Percentiles rank a stretch among this genome's conserved stretches.
phyloP scores from a whole-genome alignment of 495 filamentous ascomycete genomes.

The Talaromyces wortmannii region DNA sequence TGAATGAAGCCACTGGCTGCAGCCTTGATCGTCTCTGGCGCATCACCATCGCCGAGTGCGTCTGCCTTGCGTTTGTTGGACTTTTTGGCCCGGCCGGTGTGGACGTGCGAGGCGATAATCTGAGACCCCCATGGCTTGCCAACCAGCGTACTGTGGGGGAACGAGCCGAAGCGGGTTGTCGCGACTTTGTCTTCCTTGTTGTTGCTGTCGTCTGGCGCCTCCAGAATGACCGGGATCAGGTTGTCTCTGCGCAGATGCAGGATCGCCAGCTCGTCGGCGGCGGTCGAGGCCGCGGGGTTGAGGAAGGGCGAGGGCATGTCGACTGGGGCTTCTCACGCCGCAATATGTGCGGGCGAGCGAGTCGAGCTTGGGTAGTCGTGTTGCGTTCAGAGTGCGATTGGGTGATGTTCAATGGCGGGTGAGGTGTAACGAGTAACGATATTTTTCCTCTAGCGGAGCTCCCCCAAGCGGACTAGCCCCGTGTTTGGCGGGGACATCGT shows the following conservation, averaged over 20 bases:
- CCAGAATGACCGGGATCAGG: constrained; percentile 66
- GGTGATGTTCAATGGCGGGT: too few species aligned
- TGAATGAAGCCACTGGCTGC: constrained; percentile 84
- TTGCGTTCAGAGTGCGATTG: too few species aligned
- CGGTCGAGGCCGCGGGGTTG: constrained; percentile 50
- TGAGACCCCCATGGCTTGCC: constrained; percentile 84
- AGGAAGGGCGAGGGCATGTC: constrained; percentile 63
- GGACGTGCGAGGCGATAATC: constrained; percentile 79
- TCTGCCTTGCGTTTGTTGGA: constrained; percentile 49
- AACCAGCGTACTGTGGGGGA: constrained; percentile 83
- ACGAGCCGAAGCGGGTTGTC: constrained; percentile 93
- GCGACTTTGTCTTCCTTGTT: constrained; percentile 76
- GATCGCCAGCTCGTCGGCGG: constrained; percentile 57
- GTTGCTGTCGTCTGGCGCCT: constrained; percentile 56
- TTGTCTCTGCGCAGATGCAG: constrained; percentile 81
- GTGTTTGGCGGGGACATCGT: background rate
- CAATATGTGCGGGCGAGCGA: background rate
- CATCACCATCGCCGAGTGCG: constrained; percentile 25
- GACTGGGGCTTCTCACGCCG: background rate
- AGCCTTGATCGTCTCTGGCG: constrained; percentile 27
- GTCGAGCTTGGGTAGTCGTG: too few species aligned
- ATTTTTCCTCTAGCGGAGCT: background rate
- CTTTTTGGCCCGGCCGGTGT: constrained; percentile 52
- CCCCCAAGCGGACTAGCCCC: background rate
- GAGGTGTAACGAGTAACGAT: too few species aligned